A percentile compares a stretch with the other conserved stretches of the same genome.
These are phyloP conservation scores for Thymus mandschuricus DNA, from an alignment of 257 asterid genomes.

Conservation along the genomic window DNA sequence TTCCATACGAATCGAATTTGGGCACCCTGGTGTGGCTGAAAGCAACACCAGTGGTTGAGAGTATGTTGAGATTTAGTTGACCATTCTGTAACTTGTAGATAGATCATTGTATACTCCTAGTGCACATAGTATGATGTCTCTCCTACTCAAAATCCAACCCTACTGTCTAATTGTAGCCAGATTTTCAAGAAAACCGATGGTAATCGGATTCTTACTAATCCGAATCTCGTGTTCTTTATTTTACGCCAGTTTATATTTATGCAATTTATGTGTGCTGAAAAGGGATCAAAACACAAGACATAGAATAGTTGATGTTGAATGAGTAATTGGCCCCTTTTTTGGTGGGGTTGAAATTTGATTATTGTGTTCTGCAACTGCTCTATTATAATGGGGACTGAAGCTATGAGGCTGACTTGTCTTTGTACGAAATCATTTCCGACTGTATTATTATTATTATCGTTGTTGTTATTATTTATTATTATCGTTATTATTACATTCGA, in stretches of 20 bases:
- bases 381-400: constrained; percentile 31
- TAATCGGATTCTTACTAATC: background rate
- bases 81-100: constrained; percentile 56
- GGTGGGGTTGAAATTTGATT: constrained; percentile 42
- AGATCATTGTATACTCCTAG: constrained; percentile 45
- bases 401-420: constrained; percentile 29
- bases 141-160: background rate
- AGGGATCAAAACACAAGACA: background rate
- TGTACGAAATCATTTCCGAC: constrained; percentile 22
- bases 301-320: background rate
- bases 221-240: background rate
- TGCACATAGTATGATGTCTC: constrained; percentile 21
- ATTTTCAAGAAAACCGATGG: background rate
- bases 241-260: background rate
- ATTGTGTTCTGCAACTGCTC: constrained; percentile 34
- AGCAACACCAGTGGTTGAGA: constrained; percentile 38
- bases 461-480: too few relatives aligned
- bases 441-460: background rate
- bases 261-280: background rate
- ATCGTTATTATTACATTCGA: constrained; percentile 22
- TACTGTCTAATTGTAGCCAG: background rate
- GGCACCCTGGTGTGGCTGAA: constrained; percentile 42
- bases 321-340: background rate
- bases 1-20: constrained; percentile 16
- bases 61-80: constrained; percentile 34